These are phyloP conservation scores for Cryptomeria japonica DNA, from an alignment of 75 land plant genomes.

Conservation along the genomic window DNA sequence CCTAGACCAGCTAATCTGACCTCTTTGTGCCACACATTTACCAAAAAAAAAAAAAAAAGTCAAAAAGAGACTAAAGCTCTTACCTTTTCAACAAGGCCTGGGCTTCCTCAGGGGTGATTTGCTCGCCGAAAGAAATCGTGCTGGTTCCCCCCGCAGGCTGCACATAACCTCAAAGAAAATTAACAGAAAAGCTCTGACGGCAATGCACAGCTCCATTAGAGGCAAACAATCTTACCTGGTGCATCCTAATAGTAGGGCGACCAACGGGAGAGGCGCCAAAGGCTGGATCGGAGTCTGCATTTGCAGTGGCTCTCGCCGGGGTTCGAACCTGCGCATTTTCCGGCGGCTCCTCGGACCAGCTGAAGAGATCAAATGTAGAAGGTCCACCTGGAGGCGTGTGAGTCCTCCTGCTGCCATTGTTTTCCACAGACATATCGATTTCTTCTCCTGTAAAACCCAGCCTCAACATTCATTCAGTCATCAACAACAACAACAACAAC, in stretches of 20 bases:
- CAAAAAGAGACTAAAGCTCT: neutral
- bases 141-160: slow-evolving; percentile 52
- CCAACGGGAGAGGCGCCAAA: slow-evolving; percentile 8
- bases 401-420: slow-evolving; percentile 16
- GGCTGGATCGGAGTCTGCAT: slow-evolving; percentile 17
- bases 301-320: slow-evolving; percentile 21
- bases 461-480: neutral
- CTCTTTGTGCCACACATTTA: neutral
- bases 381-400: slow-evolving; percentile 42
- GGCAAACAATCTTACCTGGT: slow-evolving; percentile 22
- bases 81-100: slow-evolving; percentile 45
- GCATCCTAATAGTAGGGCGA: slow-evolving; percentile 28
- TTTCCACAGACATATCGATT: neutral
- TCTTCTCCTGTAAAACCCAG: neutral
- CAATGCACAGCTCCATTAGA: neutral
- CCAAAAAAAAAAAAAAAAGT: neutral
- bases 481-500: too few species aligned
- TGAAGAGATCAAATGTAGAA: slow-evolving; percentile 48
- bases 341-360: slow-evolving; percentile 47
- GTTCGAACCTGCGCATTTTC: slow-evolving; percentile 15
- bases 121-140: slow-evolving; percentile 42
- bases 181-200: neutral
- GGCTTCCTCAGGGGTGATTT: slow-evolving; percentile 42
- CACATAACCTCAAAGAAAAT: neutral
- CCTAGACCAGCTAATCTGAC: too few species aligned